phyloP scores from a whole-genome alignment of 1,284 basidiomycete species.

The Agaricales sp. region DNA sequence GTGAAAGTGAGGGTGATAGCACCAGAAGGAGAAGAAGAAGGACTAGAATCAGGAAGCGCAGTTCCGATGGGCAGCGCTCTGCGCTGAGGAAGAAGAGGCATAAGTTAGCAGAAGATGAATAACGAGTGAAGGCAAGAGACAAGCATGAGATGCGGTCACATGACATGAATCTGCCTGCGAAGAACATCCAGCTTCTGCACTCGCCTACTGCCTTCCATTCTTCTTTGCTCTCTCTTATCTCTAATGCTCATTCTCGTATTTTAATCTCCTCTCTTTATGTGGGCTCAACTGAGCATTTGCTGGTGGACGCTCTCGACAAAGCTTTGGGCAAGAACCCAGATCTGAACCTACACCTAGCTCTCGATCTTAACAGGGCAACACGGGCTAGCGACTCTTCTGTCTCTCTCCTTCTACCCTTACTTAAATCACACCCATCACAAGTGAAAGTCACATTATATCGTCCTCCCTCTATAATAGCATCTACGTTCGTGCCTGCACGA shows the following conservation, averaged over 20 bases:
- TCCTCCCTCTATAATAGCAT: slow-evolving; percentile 78
- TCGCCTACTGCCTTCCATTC: slow-evolving; percentile 31
- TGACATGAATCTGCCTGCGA: slow-evolving; percentile 14
- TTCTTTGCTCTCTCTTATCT: slow-evolving; percentile 23
- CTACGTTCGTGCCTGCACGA: slow-evolving; percentile 76
- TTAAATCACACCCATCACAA: slow-evolving; percentile 62
- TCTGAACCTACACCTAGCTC: slow-evolving; percentile 65
- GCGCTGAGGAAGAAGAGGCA: background rate
- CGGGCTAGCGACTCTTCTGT: slow-evolving; percentile 62
- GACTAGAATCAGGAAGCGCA: no score
- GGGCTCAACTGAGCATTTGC: slow-evolving; percentile 55
- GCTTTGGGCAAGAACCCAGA: slow-evolving; percentile 50
- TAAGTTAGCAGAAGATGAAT: background rate
- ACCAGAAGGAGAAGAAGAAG: background rate
- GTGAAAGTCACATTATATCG: slow-evolving; percentile 77
- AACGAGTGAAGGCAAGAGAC: background rate
- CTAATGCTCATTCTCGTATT: slow-evolving; percentile 74
- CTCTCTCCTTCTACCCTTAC: slow-evolving; percentile 49
- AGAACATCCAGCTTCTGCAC: slow-evolving; percentile 24
- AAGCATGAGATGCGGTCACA: slow-evolving; percentile 1
- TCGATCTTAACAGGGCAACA: slow-evolving; percentile 90
- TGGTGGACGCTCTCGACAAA: slow-evolving; percentile 49
- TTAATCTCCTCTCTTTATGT: slow-evolving; percentile 85
- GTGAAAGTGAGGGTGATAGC: background rate
- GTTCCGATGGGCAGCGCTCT: background rate